phyloP scores from a whole-genome alignment of 73 alveolate species.

The Paramecium tetraurelia region DNA sequence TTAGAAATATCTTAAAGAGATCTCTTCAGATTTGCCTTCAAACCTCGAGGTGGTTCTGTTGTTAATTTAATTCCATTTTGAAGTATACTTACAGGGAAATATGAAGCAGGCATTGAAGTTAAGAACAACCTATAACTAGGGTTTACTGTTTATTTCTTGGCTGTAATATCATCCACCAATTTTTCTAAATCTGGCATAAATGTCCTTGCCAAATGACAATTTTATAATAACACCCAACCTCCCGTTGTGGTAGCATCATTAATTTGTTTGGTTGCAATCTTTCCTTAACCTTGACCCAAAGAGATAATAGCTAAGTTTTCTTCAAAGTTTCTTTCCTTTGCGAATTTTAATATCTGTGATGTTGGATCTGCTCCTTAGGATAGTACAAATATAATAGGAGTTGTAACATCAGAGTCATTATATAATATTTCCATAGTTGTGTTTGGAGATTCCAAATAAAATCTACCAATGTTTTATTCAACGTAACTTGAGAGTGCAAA shows the following conservation, averaged over 20 bases:
- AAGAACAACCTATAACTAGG: slow-evolving; percentile 91
- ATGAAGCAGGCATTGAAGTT: slow-evolving; percentile 97
- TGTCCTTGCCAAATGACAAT: slow-evolving; percentile 97
- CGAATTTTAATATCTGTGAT: slow-evolving; percentile 11
- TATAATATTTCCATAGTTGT: slow-evolving; percentile 83
- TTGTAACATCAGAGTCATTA: slow-evolving; percentile 83
- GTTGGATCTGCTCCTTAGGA: slow-evolving; percentile 60
- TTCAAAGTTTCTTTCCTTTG: slow-evolving; percentile 48
- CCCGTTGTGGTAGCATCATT: slow-evolving; percentile 95
- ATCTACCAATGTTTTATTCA: slow-evolving; percentile 72
- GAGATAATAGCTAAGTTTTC: slow-evolving; percentile 89
- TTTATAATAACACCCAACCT: slow-evolving; percentile 98
- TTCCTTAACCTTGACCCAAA: slow-evolving; percentile 99
- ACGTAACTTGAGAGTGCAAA: slow-evolving; percentile 83
- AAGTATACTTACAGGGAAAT: slow-evolving; percentile 95
- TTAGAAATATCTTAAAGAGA: not conserved
- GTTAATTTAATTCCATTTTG: slow-evolving; percentile 95
- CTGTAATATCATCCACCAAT: slow-evolving; percentile 69
- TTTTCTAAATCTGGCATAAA: slow-evolving; percentile 99
- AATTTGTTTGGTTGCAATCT: slow-evolving; percentile 92
- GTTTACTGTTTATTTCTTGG: slow-evolving; percentile 28
- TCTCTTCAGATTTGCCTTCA: slow-evolving; percentile 69
- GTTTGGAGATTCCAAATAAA: slow-evolving; percentile 75
- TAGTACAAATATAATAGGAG: slow-evolving; percentile 84
- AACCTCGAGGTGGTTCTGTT: slow-evolving; percentile 92